Conservation (phyloP, 208 protist species). For the Novymonas esmeraldas region DNA sequence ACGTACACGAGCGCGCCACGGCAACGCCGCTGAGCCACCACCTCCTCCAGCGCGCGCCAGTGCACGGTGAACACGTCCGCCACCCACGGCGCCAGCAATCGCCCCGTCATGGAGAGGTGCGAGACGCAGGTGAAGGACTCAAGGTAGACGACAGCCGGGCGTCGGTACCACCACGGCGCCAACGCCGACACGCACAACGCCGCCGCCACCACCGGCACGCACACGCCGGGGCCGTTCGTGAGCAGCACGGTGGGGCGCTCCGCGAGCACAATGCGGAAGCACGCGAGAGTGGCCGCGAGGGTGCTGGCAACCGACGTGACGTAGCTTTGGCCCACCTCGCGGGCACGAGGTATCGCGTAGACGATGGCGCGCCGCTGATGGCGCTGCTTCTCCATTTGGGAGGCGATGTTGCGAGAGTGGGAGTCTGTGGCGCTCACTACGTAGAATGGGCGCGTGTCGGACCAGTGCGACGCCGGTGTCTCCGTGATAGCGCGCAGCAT, state of each 20-base stretch:
- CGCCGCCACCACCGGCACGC: conserved; percentile 83
- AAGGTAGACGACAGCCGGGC: conserved; percentile 80
- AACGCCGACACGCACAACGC: conserved; percentile 44
- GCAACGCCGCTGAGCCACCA: conserved; percentile 25
- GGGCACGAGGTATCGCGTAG: conserved; percentile 78
- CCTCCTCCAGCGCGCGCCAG: conserved; percentile 60
- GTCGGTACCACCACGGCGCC: conserved; percentile 46
- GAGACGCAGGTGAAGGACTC: conserved; percentile 90
- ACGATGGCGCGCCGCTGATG: conserved; percentile 52
- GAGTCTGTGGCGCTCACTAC: conserved; percentile 80
- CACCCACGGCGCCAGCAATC: conserved; percentile 64
- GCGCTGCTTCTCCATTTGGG: conserved; percentile 46
- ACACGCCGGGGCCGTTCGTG: conserved; percentile 93
- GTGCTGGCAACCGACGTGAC: conserved; percentile 77
- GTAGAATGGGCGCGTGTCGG: conserved; percentile 55
- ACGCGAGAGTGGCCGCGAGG: conserved; percentile 40
- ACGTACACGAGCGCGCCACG: conserved; percentile 41
- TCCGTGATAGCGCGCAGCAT: conserved; percentile 81
- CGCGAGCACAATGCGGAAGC: conserved; percentile 29
- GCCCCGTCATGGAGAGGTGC: conserved; percentile 80
- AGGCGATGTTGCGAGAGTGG: conserved; percentile 59
- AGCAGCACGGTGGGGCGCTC: conserved; percentile 80
- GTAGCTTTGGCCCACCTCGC: conserved; percentile 93
- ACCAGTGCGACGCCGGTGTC: conserved; percentile 48
- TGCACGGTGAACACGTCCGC: conserved; percentile 85